Base-by-base conservation (phyloP, 2,329 filamentous ascomycete genomes). In the Fusarium nygamai region DNA sequence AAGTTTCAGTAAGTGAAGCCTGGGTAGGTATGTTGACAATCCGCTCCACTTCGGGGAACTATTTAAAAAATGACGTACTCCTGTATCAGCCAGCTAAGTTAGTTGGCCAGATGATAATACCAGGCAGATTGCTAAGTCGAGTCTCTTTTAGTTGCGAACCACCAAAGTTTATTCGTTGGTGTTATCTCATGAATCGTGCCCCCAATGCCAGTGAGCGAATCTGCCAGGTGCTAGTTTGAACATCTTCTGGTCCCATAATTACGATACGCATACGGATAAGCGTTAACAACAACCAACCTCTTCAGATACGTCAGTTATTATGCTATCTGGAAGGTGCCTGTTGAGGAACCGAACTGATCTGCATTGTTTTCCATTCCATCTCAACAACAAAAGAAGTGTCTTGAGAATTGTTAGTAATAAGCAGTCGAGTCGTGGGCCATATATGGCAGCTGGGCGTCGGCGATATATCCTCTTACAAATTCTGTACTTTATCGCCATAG, bases 261-360 rank as follows among this genome's bases (percentile, higher is more conserved):
- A 19, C 22, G 19, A 41, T 74, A 62, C 67, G 39, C 33, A 71
- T 68, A 39, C 62, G 59, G 62, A 68, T 54, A 34, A 61, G 46
- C 39, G 50, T 33, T 58, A 64, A 64, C 33, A n/a, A 61, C 24
- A 29, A 48, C 70, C 54, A 24, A 59, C 61, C 36, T 44, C 31
- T 36, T 47, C 33, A 20, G 41, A 47, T 53, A 47, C n/a, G n/a
- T 20, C 17, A 56, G 48, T 50, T 31, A 27, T 60, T 39, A 47
- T 47, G 44, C 36, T 41, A 38, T 16, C 29, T 64, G 20, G 27
- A 27, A 46, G 27, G 36, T 36, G 38, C 12, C 58, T 59, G n/a
- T 48, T 64, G 27, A 39, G 38, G 33, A 44, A 58, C 43, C 44
- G 20, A 48, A 46, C 47, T 47, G 59, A 62, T 51, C 29, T 61